Evolutionary conservation across 768 basidiomycete genomes (phyloP), one percentile per base, ranked within the genome.

Genomic region (Rhodotorula babjevae): DNA sequence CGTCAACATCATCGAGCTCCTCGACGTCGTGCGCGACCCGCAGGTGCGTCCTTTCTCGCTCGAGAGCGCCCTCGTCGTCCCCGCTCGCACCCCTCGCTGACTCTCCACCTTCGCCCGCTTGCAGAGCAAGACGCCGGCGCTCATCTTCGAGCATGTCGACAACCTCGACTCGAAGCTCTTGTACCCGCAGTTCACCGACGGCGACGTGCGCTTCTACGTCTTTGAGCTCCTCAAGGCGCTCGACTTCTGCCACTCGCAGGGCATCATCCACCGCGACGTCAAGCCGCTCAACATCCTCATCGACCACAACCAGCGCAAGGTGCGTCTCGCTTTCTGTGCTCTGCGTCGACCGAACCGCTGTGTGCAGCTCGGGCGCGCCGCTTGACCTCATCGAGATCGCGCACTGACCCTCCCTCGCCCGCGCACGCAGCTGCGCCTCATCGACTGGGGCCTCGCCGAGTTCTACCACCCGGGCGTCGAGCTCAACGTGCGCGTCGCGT

Each of bases 281-380:
- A 98, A 98, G 80, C 95, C 95, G 21, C 93, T 96, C 82, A 98
- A 98, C 82, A 93, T 98, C 66, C 97, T 98, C 93, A 97, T 97
- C 82, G 95, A 98, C 82, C 94, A 97, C 80, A 93, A 97, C 78
- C 90, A 90, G 81, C 88, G 92, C 80, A 92, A 94, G 85, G 93
- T 92, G 79, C 71, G 83, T 79, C 19, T 12, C 18, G 23, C 36
- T n/a, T 11, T 8, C 8, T 16, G 16, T 19, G 55, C n/a, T 2
- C 6, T 8, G 15, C 15, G 31, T 36, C 36, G 36, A 36, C 36
- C n/a, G n/a, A n/a, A n/a, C n/a, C n/a, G n/a, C n/a, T n/a, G n/a
- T n/a, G n/a, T n/a, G n/a, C n/a, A n/a, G n/a, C n/a, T n/a, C n/a
- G n/a, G n/a, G n/a, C n/a, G n/a, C 25, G 25, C 53, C 9, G 27